Conservation (phyloP, 768 basidiomycete species). For the Serendipita sp. region DNA sequence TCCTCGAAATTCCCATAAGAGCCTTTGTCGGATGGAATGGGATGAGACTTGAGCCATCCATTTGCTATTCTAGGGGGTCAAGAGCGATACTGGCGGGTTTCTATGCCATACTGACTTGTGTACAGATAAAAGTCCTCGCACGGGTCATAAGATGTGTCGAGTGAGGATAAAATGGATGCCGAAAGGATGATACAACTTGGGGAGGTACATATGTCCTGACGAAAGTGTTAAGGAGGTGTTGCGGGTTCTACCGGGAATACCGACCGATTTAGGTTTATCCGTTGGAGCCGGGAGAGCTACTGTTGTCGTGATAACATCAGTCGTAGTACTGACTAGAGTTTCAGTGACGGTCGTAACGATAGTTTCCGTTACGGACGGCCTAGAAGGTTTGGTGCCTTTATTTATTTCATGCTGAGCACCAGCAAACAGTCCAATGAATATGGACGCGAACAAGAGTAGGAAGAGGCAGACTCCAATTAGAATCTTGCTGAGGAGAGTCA, state of each 20-base stretch:
- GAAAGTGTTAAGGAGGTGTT: background rate
- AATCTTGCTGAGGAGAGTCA: conserved; percentile 71
- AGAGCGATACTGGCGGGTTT: background rate
- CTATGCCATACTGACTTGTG: conserved; percentile 46
- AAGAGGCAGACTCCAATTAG: conserved; percentile 59
- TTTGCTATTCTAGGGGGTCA: conserved; percentile 35
- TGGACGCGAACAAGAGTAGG: conserved; percentile 63
- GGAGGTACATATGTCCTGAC: conserved; percentile 53
- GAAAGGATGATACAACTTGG: conserved; percentile 70
- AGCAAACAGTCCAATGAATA: conserved; percentile 88
- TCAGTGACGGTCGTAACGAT: conserved; percentile 23
- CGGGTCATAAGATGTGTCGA: conserved; percentile 75
- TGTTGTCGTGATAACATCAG: conserved; percentile 25
- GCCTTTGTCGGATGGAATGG: conserved; percentile 75
- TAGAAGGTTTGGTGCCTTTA: background rate
- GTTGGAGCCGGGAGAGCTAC: conserved; percentile 39
- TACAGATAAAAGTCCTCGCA: conserved; percentile 93
- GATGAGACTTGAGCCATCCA: conserved; percentile 71
- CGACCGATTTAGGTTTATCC: conserved; percentile 34
- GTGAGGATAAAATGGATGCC: conserved; percentile 58
- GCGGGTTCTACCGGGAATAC: conserved; percentile 6
- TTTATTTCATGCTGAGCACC: conserved; percentile 70
- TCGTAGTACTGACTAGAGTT: conserved; percentile 24
- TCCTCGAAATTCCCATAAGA: conserved; percentile 55
- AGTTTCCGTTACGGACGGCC: conserved; percentile 14